Conservation (phyloP, 768 basidiomycete species). For the Candolleomyces aberdarensis region DNA sequence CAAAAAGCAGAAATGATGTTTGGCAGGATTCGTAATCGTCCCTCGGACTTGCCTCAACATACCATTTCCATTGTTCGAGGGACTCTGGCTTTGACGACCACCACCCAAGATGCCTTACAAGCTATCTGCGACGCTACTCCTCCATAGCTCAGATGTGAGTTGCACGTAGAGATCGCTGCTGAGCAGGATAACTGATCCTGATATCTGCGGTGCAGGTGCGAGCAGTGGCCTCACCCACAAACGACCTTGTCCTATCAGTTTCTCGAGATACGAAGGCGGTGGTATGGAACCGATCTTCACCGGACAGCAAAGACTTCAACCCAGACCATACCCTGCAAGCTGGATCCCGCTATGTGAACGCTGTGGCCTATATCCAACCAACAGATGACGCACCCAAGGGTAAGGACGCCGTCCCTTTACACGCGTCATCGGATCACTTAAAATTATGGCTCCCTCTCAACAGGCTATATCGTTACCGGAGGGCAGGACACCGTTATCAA, state of each 20-base stretch:
- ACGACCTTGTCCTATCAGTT: constrained; percentile 80
- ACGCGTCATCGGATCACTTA: constrained; percentile 11
- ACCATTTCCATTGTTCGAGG: neutral
- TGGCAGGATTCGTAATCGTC: constrained; percentile 1
- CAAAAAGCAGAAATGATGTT: neutral
- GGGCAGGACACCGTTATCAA: constrained; percentile 90
- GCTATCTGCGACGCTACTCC: constrained; percentile 27
- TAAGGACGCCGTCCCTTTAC: constrained; percentile 19
- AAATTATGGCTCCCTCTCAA: constrained; percentile 9
- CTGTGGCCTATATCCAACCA: constrained; percentile 76
- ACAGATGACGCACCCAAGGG: constrained; percentile 67
- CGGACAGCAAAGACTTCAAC: constrained; percentile 44
- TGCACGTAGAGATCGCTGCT: neutral
- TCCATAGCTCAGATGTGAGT: constrained; percentile 30
- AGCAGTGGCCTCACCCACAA: constrained; percentile 70
- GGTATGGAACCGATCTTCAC: constrained; percentile 64
- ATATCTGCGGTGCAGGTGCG: constrained; percentile 59
- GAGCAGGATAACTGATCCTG: constrained; percentile 9
- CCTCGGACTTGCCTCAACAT: neutral
- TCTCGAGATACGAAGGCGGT: constrained; percentile 92
- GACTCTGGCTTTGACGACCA: constrained; percentile 6
- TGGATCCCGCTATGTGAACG: constrained; percentile 76
- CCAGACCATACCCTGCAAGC: constrained; percentile 55
- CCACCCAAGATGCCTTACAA: constrained; percentile 28
- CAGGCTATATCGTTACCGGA: constrained; percentile 84